Base-by-base conservation (phyloP, 805 yeast species). In the Candida sanyiensis region DNA sequence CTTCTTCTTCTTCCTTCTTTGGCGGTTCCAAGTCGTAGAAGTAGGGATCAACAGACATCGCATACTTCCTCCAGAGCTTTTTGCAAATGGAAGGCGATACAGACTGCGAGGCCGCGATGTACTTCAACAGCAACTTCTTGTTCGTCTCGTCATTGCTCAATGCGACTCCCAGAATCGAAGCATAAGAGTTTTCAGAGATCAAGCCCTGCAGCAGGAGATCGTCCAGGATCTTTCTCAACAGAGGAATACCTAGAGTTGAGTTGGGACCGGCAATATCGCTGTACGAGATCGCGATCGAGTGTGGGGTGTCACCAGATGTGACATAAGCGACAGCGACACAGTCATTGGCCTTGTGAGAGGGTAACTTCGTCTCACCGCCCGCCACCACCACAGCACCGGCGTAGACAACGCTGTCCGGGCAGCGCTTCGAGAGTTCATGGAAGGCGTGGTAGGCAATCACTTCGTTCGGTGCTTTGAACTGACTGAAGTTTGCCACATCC, bases 151-250 rank as follows among this genome's bases (percentile, higher is more conserved):
- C 15, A 18, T 22, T 22, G 7, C 22, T 18, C 10, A 29, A 13
- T 19, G 33, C 33, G 15, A 18, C 22, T 18, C 15, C n/a, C 17
- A 29, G n/a, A n/a, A 29, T 29, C 9, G n/a, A 3, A 5, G 33
- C 22, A 18, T 29, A 29, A 10, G 7, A 20, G 19, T 7, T 4
- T 9, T 29, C 22, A 18, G 23, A 18, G 12, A 29, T 15, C 15
- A 13, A 22, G 6, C 22, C 23, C 19, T 29, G 15, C 22, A 17
- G 16, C 23, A 29, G 13, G 10, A 29, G 19, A 9, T 29, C 33
- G 19, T 29, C 33, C 23, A 29, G 19, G 11, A 29, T 29, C 23
- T 29, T 29, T 29, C 33, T 29, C 33, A 29, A 19, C 9, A 29
- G 8, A 19, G 22, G 22, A 5, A 29, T 13, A 29, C 33, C 33